phyloP scores from a whole-genome alignment of 305 asterid genomes.

The Vinca major region DNA sequence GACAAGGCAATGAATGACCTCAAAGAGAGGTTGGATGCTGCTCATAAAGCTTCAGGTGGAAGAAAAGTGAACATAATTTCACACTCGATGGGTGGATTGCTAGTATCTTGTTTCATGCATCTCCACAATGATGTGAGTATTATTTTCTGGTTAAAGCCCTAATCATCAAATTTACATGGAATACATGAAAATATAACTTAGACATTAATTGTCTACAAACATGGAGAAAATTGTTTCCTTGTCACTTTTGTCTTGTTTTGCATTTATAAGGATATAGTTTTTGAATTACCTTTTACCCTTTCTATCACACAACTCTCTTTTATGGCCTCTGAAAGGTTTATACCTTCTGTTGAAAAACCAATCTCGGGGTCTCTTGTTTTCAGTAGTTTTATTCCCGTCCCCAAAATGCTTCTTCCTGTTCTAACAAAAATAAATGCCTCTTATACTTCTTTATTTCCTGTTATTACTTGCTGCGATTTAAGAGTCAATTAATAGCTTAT shows the following conservation, averaged over 20 bases:
- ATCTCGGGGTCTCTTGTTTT: neutral
- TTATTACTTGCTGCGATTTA: neutral
- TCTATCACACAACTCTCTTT: neutral
- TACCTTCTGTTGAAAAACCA: neutral
- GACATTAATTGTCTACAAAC: neutral
- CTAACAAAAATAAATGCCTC: neutral
- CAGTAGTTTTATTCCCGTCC: neutral
- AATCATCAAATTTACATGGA: neutral
- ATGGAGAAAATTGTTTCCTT: neutral
- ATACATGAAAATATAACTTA: neutral
- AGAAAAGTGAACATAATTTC: conserved; percentile 85
- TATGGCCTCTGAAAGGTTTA: neutral
- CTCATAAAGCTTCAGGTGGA: conserved; percentile 82
- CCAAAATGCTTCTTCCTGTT: neutral
- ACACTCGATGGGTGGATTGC: conserved; percentile 97
- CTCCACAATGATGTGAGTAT: conserved; percentile 63
- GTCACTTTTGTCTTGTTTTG: neutral
- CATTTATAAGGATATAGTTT: neutral
- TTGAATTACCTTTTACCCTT: neutral
- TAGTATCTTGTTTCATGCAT: conserved; percentile 65
- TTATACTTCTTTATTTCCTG: conserved; percentile 2
- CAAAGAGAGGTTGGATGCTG: conserved; percentile 56
- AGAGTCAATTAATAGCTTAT: neutral
- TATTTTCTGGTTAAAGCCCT: conserved; percentile 7
- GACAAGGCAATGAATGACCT: conserved; percentile 62